Evolutionary conservation across 1,139 yeast species (phyloP), one percentile per base, ranked within the genome.

Genomic region (Debaryomyces coudertii): DNA sequence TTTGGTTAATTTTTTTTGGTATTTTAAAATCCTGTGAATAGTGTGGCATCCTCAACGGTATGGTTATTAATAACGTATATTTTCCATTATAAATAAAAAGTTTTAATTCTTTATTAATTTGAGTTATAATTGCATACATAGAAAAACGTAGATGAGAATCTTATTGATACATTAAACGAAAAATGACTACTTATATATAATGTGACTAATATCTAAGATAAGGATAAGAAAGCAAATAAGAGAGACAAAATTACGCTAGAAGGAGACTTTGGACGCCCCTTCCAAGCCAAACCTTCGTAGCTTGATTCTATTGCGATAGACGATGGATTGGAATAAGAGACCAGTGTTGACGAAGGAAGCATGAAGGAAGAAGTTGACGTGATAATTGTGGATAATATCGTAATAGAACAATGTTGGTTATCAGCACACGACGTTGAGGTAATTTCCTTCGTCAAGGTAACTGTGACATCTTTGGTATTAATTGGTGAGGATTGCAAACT

Each of bases 1-100:
- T 43, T 42, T 44, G 42, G 47, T 49, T 52, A 45, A 43, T 42
- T 37, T 27, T n/a, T 42, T 36, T 46, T 46, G 23, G 22, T 34
- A 25, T 40, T 36, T 33, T 20, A 30, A 38, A 40, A 37, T 47
- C 52, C 52, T 49, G 52, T 49, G 47, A 45, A 51, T 51, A 52
- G 54, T 51, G 52, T 58, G 58, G 66, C 66, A 61, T 62, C 68
- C 68, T 63, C 68, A 63, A 63, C 68, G 68, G 68, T 55, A 62
- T 62, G 66, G 61, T 60, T 49, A 42, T 44, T 29, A 43, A 46
- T 36, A 46, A 34, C 36, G 20, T 35, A 24, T 37, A 29, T 42
- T 33, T 38, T 28, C 25, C 27, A 34, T 33, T 23, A 12, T 30
- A 29, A 40, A 33, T 18, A 42, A 36, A 39, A 25, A 33, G 36